Base-by-base conservation (phyloP, 78 protist genomes). In the Dictyostelium intermedium region DNA sequence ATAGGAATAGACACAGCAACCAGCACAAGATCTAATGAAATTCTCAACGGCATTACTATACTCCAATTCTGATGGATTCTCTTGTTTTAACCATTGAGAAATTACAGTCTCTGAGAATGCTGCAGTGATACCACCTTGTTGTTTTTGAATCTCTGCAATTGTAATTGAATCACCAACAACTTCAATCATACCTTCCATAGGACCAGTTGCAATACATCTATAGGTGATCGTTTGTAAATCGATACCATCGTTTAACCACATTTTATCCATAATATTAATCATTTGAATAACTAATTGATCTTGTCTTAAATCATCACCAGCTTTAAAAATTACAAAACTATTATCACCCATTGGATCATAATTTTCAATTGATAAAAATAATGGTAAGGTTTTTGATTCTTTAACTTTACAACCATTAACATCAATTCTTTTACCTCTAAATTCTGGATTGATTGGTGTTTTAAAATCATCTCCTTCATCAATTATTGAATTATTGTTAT, bases 271-370 rank as follows among this genome's bases (percentile, higher is more conserved):
- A 32, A 97, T 16, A 43, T 92, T 63, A 37, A 98, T 77, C 97
- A 98, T 84, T 87, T 98, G 99, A 5, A 98, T 91, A 0, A 98
- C 97, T 11, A 98, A 82, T 63, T 95, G 97, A 84, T 98, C 99
- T 82, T 97, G 98, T 25, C 98, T 66, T 72, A 98, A 60, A 92
- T 98, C 99, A 69, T 82, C 92, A 14, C 97, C 97, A 11, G 80
- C 91, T 53, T 92, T 92, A 43, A 87, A 85, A 0, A 98, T 72
- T 5, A 78, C 82, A 1, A 60, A 43, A 20, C 93, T 45, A 78
- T 81, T 80, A 73, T 74, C 95, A 25, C 96, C 97, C 3, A 74
- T 27, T 30, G 83, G 82, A 60, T 96, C 97, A 34, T 70, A 25
- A 86, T 96, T 96, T 30, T 83, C 35, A 30, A 95, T 80, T 14